These are phyloP conservation scores for Teratosphaeria zuluensis DNA, from an alignment of 2,329 filamentous ascomycete genomes.

Conservation along the genomic window DNA sequence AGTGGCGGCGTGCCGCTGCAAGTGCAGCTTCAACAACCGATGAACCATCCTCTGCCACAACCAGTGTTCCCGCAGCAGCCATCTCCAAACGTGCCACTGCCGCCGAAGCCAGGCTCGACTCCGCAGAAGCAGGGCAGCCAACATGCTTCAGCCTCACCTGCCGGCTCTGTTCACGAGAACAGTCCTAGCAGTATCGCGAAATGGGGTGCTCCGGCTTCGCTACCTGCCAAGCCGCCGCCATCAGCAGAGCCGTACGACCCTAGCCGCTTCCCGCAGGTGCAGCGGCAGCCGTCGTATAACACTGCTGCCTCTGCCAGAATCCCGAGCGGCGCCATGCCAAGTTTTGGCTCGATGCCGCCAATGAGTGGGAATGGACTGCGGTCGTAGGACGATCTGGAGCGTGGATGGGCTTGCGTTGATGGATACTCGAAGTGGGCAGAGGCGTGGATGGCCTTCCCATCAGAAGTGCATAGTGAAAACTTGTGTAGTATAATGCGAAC, in stretches of 20 bases:
- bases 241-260: slow-evolving; percentile 24
- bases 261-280: slow-evolving; percentile 4
- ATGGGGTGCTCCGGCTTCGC: slow-evolving; percentile 44
- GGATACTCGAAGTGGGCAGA: background rate
- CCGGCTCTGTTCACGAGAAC: background rate
- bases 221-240: slow-evolving; percentile 47
- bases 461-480: background rate
- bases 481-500: background rate
- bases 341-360: slow-evolving; percentile 10
- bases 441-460: background rate
- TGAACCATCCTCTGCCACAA: slow-evolving; percentile 29
- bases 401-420: background rate
- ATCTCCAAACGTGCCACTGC: slow-evolving; percentile 24
- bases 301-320: slow-evolving; percentile 5
- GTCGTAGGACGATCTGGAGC: background rate
- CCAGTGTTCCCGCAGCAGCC: slow-evolving; percentile 28
- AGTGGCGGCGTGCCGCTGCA: slow-evolving; percentile 7
- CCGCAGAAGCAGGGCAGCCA: slow-evolving; percentile 2
- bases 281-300: slow-evolving; percentile 8
- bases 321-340: slow-evolving; percentile 5
- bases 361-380: background rate
- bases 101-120: slow-evolving; percentile 19
- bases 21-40: slow-evolving; percentile 8
- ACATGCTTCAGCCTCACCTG: background rate
- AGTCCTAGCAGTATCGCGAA: slow-evolving; percentile 42